phyloP scores from a whole-genome alignment of 441 rosid genomes.

The Dalechampia spathulata region DNA sequence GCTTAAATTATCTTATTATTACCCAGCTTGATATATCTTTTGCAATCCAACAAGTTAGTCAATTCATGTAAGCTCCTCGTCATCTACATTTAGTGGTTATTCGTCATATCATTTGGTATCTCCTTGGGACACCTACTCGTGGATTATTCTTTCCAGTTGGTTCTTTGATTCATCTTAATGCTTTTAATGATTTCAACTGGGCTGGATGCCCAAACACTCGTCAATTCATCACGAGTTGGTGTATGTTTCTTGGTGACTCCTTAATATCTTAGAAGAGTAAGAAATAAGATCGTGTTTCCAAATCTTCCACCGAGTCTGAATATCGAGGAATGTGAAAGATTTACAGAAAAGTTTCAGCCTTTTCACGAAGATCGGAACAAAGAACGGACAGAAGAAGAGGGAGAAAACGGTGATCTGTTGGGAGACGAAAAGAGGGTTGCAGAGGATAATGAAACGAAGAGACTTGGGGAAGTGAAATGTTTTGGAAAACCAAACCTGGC shows the following conservation, averaged over 20 bases:
- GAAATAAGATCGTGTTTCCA: neutral
- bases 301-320: neutral
- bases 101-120: neutral
- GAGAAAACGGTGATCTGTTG: too few relatives aligned
- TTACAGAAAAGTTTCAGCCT: too few relatives aligned
- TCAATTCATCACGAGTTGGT: neutral
- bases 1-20: neutral
- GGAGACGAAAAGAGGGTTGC: too few relatives aligned
- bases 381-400: too few relatives aligned
- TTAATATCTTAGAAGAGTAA: neutral
- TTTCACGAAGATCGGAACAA: too few relatives aligned
- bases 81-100: neutral
- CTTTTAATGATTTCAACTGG: neutral
- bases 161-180: neutral
- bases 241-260: neutral
- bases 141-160: neutral
- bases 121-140: neutral
- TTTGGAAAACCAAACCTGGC: too few relatives aligned
- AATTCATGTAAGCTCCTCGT: neutral
- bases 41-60: neutral
- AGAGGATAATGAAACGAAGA: too few relatives aligned
- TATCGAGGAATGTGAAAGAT: neutral
- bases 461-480: too few relatives aligned
- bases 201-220: neutral
- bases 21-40: neutral